These are phyloP conservation scores for Neurospora sublineolata DNA, from an alignment of 495 filamentous ascomycete species.

Conservation along the genomic window DNA sequence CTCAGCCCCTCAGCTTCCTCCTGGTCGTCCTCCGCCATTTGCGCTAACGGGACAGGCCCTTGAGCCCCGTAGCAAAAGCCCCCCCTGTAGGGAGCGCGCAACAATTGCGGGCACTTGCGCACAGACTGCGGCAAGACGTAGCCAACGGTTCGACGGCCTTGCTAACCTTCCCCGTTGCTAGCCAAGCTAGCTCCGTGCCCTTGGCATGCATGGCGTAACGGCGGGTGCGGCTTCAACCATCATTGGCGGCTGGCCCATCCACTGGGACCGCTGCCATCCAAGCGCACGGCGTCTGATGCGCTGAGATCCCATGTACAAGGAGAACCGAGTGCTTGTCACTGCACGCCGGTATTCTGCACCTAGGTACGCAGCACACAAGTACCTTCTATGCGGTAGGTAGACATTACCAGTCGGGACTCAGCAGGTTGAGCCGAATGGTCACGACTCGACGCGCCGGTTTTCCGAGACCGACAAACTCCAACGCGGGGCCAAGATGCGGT, in stretches of 20 bases:
- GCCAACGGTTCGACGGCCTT: not conserved
- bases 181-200: not conserved
- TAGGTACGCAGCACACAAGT: constrained; percentile 10
- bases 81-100: constrained; percentile 2
- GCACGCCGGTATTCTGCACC: not conserved
- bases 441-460: not conserved
- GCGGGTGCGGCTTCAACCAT: constrained; percentile 5
- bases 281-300: not conserved
- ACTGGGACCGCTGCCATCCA: not conserved
- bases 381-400: constrained; percentile 18
- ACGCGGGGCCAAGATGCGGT: not conserved
- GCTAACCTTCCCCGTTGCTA: not conserved
- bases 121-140: not conserved
- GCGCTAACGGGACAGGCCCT: not conserved
- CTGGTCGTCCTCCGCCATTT: not conserved
- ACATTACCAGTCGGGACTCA: constrained; percentile 10
- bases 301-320: not conserved
- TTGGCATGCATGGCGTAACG: constrained; percentile 4
- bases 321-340: not conserved
- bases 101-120: constrained; percentile 4
- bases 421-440: constrained; percentile 3
- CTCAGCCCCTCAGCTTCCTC: not conserved
- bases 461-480: not conserved
- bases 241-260: not conserved
- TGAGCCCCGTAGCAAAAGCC: not conserved